phyloP scores from a whole-genome alignment of 1,139 yeast genomes.

The Diutina ranongensis region DNA sequence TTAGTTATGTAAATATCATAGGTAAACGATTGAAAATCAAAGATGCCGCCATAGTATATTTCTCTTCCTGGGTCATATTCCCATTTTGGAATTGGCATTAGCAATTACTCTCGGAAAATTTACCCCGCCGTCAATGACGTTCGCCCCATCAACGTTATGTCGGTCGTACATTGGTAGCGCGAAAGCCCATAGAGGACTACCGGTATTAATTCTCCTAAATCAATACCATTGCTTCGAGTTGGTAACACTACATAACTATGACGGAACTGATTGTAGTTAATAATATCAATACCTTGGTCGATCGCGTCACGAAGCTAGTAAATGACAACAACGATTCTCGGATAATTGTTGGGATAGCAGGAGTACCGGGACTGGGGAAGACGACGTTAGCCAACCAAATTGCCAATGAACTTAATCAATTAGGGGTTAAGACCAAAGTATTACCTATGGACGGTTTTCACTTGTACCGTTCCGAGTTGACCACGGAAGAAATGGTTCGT shows the following conservation, averaged over 20 bases:
- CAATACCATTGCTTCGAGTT: no score
- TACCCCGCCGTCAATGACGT: no score
- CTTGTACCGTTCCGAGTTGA: conserved; percentile 40
- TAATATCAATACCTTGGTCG: background rate
- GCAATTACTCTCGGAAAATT: background rate
- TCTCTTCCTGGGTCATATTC: background rate
- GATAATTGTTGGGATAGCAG: conserved; percentile 42
- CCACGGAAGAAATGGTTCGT: conserved; percentile 42
- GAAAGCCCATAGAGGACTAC: no score
- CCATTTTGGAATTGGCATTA: background rate
- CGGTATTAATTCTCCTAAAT: no score
- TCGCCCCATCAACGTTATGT: no score
- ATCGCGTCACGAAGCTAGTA: background rate
- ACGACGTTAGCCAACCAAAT: conserved; percentile 43
- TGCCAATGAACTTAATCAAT: conserved; percentile 12
- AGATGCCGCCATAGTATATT: background rate
- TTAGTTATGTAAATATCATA: conserved; percentile 20
- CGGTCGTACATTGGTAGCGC: no score
- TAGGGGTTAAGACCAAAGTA: conserved; percentile 13
- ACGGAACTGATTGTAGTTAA: background rate
- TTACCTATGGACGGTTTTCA: conserved; percentile 78
- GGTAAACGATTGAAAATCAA: conserved; percentile 4
- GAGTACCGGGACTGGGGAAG: conserved; percentile 81
- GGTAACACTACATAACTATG: background rate
- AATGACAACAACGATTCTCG: background rate